Evolutionary conservation across 1,284 basidiomycete genomes (phyloP), one percentile per base, ranked within the genome.

Genomic region (Athelia psychrophila): DNA sequence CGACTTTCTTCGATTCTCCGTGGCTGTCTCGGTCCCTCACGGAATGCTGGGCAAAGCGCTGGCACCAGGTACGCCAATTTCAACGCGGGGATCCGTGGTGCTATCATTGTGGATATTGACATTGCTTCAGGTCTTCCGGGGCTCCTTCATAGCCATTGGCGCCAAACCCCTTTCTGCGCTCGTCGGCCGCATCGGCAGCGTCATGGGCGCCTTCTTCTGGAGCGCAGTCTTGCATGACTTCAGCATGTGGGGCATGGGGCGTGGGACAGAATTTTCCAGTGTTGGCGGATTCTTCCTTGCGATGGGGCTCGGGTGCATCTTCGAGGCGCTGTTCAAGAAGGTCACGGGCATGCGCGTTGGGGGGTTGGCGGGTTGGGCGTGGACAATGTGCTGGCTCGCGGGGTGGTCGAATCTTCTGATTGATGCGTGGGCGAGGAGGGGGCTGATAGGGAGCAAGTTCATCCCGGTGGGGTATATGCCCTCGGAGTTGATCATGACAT

Each of bases 161-260:
- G 57, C 61, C 19, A 55, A 53, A 16, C 66, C 66, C 1, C 19
- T 65, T 13, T 63, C 58, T 30, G 58, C 57, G 30, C 51, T 78
- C 8, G 59, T 78, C 25, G 83, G 82, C 15, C 71, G 73, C 16
- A 52, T 60, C 3, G 81, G 78, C 4, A 66, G 63, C 2, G 68
- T 83, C 6, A 48, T 86, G 13, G 83, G 82, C 10, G 77, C 75
- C 1, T 88, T 88, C 59, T 47, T 77, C 2, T 56, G 78, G 15
- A 87, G 84, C 0, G 83, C 77, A 2, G 36, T 79, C 2, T 57
- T 88, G 16, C 86, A 88, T 54, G 73, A 80, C 56, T 48, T 76
- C 24, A 83, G 79, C 13, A 59, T 81, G 48, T 84, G 78, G 72
- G 81, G 79, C 3, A 79, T 84, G 76, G 79, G 76, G 1, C 70